These are phyloP conservation scores for Syzygium syzygioides DNA, from an alignment of 441 rosid genomes.

Conservation along the genomic window DNA sequence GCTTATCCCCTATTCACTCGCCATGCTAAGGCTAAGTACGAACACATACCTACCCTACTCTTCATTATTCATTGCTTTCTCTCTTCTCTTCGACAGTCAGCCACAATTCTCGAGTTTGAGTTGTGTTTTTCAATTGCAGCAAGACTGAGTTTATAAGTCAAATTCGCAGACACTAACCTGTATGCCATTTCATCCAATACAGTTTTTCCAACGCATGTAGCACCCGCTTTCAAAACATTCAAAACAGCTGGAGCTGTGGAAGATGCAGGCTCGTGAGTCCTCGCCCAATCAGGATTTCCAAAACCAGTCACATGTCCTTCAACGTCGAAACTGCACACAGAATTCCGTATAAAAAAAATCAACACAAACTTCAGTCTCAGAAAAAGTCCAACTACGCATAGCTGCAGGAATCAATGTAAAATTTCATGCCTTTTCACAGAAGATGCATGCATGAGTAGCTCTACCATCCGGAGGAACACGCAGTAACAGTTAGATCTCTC, in stretches of 20 bases:
- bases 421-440: neutral
- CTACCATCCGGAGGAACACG: neutral
- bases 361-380: neutral
- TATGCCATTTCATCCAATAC: constrained; percentile 98
- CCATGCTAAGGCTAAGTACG: neutral
- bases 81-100: neutral
- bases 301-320: constrained; percentile 82
- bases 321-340: constrained; percentile 63
- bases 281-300: constrained; percentile 95
- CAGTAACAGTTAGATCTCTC: neutral
- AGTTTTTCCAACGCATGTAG: constrained; percentile 64
- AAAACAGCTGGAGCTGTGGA: constrained; percentile 66
- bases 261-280: constrained; percentile 69
- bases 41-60: neutral
- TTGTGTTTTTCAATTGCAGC: neutral
- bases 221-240: constrained; percentile 63
- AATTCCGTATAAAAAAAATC: neutral
- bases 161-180: constrained; percentile 31
- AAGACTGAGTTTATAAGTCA: neutral
- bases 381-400: neutral
- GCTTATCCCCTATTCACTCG: neutral
- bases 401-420: neutral
- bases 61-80: neutral
- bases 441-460: neutral
- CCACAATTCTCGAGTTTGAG: neutral